These are phyloP conservation scores for Pseudonectria foliicola DNA, from an alignment of 2,329 filamentous ascomycete genomes.

Conservation along the genomic window DNA sequence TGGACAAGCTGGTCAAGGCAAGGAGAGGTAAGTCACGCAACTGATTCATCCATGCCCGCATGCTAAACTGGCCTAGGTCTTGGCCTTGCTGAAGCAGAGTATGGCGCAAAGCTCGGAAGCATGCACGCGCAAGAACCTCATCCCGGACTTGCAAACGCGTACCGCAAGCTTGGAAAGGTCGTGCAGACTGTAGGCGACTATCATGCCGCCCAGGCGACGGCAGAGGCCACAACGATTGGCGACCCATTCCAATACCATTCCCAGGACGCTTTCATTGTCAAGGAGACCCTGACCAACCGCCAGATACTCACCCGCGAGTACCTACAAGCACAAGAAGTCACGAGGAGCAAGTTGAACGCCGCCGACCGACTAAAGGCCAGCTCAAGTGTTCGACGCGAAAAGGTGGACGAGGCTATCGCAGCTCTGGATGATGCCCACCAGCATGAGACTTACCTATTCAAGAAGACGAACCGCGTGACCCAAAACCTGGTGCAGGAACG, in stretches of 20 bases:
- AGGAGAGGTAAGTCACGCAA: constrained; percentile 61
- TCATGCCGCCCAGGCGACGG: constrained; percentile 92
- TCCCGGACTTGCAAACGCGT: constrained; percentile 78
- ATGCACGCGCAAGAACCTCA: constrained; percentile 91
- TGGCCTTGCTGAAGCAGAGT: constrained; percentile 84
- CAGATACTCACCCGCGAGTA: constrained; percentile 94
- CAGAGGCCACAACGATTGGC: constrained; percentile 88
- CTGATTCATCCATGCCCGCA: neutral
- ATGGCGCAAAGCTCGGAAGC: constrained; percentile 79
- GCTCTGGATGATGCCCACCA: constrained; percentile 80
- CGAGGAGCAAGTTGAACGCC: constrained; percentile 73
- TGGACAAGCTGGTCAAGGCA: constrained; percentile 88
- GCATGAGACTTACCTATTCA: constrained; percentile 71
- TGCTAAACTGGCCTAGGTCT: constrained; percentile 54
- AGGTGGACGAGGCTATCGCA: constrained; percentile 95
- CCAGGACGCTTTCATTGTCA: constrained; percentile 93
- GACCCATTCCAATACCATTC: constrained; percentile 94
- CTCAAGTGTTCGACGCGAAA: constrained; percentile 82
- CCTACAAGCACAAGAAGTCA: constrained; percentile 79
- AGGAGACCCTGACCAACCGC: constrained; percentile 94
- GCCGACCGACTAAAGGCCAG: constrained; percentile 84
- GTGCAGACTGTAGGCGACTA: constrained; percentile 92
- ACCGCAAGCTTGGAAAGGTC: constrained; percentile 88
- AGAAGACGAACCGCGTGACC: constrained; percentile 85
- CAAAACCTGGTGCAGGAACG: constrained; percentile 83